phyloP scores from a whole-genome alignment of 306 rosid genomes.

The Acacia crassicarpa region DNA sequence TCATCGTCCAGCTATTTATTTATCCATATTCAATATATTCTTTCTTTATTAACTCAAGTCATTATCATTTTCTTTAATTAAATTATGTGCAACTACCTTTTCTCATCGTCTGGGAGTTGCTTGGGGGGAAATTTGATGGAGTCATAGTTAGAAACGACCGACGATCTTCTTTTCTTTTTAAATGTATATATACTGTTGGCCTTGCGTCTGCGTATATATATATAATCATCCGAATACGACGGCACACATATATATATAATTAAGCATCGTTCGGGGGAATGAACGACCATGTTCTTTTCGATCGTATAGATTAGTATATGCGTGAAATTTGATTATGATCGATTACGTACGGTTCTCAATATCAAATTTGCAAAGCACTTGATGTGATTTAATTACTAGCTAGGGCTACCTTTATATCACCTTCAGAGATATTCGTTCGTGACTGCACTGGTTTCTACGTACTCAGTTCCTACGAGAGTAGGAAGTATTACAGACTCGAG shows the following conservation, averaged over 20 bases:
- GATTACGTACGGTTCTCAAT: neutral
- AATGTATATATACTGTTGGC: neutral
- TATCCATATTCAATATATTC: neutral
- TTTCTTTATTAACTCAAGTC: neutral
- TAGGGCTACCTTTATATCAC: neutral
- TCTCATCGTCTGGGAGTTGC: neutral
- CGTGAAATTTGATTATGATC: neutral
- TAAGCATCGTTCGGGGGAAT: neutral
- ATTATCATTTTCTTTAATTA: neutral
- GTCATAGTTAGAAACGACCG: neutral
- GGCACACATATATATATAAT: neutral
- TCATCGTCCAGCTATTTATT: neutral
- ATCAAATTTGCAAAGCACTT: neutral
- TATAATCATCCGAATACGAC: neutral
- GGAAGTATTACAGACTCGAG: too few relatives aligned
- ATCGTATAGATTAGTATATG: neutral
- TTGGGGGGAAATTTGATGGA: neutral
- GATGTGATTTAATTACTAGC: too few relatives aligned
- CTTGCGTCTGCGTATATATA: neutral
- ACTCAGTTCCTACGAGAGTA: too few relatives aligned
- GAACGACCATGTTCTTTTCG: neutral
- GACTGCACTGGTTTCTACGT: too few relatives aligned
- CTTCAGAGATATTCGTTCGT: neutral
- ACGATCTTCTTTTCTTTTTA: neutral
- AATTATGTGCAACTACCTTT: neutral